Percentiles rank a stretch among this genome's conserved stretches.
Conservation (phyloP, 2,329 filamentous ascomycete species). For the Neophaeococcomyces aloes region DNA sequence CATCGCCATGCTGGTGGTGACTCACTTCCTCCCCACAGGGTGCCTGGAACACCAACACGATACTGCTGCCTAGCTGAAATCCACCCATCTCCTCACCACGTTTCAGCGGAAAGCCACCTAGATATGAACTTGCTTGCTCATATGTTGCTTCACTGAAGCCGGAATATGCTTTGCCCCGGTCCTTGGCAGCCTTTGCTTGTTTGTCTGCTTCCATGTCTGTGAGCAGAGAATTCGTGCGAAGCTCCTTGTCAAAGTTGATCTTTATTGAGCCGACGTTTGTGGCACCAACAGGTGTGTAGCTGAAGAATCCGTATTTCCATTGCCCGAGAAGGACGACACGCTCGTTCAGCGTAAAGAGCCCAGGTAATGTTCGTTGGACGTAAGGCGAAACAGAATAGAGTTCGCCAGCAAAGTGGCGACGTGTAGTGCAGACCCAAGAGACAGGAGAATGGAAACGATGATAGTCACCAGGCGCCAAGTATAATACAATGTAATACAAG, state of each 20-base stretch:
- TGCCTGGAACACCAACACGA: conserved; percentile 94
- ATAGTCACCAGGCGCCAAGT: conserved; percentile 94
- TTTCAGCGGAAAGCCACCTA: conserved; percentile 72
- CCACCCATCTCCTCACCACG: conserved; percentile 96
- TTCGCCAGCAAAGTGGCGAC: conserved; percentile 96
- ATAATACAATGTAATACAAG: conserved; percentile 89
- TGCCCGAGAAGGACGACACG: conserved; percentile 84
- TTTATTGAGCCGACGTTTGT: conserved; percentile 96
- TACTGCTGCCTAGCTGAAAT: conserved; percentile 87
- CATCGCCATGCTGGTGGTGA: conserved; percentile 50
- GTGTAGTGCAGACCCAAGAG: conserved; percentile 86
- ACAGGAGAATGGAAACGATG: conserved; percentile 95
- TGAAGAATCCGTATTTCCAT: conserved; percentile 97
- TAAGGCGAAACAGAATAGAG: conserved; percentile 92
- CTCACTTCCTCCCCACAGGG: conserved; percentile 53
- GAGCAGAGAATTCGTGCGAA: conserved; percentile 81
- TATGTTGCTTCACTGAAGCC: conserved; percentile 93
- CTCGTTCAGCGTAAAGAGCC: conserved; percentile 93
- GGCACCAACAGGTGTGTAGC: conserved; percentile 86
- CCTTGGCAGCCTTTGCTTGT: conserved; percentile 68
- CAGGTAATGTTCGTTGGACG: conserved; percentile 80
- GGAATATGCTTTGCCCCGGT: conserved; percentile 69
- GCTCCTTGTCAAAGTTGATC: conserved; percentile 90
- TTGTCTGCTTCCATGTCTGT: conserved; percentile 87
- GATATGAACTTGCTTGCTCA: conserved; percentile 59